Conservation (phyloP, 2,329 filamentous ascomycete genomes). For the Trichoderma sp. region DNA sequence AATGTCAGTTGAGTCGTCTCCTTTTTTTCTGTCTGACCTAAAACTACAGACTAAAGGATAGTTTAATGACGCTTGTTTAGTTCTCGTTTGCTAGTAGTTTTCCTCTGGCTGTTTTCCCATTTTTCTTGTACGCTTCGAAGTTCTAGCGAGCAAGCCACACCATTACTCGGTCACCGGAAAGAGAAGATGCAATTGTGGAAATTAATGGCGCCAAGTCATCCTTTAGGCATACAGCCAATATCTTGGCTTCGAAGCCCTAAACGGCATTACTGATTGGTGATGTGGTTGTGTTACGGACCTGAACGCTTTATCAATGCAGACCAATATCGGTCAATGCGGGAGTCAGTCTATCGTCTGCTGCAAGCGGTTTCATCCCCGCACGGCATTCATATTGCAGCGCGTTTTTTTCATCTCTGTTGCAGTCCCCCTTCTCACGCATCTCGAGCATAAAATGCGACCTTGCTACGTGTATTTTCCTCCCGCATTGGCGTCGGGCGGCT, state of each 20-base stretch:
- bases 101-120: not conserved
- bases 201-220: not conserved
- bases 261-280: not conserved
- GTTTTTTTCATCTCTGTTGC: not conserved
- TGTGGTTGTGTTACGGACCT: not conserved
- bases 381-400: not conserved
- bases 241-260: not conserved
- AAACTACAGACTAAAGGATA: not conserved
- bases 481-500: constrained; percentile 21
- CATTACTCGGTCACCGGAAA: not conserved
- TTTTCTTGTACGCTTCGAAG: not conserved
- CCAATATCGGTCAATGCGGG: not conserved
- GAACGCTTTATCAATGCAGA: not conserved
- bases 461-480: not conserved
- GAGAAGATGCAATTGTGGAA: not conserved
- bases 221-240: not conserved
- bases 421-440: not conserved
- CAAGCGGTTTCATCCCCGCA: not conserved
- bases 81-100: not conserved
- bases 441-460: not conserved
- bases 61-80: not conserved
- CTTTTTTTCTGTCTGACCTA: not conserved
- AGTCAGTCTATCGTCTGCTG: not conserved
- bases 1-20: not conserved
- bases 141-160: not conserved